phyloP scores from a whole-genome alignment of 768 basidiomycete genomes.

The Naganishia vaughanmartiniae region DNA sequence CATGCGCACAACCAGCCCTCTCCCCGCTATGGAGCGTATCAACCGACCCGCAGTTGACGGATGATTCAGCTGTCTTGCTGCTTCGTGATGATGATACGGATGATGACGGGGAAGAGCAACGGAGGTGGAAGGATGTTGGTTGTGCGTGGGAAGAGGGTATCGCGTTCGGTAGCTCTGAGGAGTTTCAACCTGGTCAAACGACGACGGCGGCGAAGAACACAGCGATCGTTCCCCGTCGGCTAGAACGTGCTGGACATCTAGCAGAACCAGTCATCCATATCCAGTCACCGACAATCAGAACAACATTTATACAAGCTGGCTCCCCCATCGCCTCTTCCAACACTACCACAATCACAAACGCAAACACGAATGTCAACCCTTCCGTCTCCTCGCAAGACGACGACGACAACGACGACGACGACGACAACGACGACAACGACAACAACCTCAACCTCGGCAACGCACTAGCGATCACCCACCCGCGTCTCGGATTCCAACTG shows the following conservation, averaged over 20 bases:
- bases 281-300: constrained; percentile 37
- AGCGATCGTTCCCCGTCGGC: neutral
- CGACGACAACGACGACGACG: neutral
- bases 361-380: too few relatives aligned
- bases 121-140: neutral
- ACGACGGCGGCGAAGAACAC: neutral
- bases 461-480: constrained; percentile 41
- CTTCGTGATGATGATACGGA: constrained; percentile 36
- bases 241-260: neutral
- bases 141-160: neutral
- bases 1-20: constrained; percentile 41
- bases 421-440: neutral
- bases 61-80: constrained; percentile 34
- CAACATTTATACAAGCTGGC: constrained; percentile 47
- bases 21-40: constrained; percentile 39
- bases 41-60: constrained; percentile 31
- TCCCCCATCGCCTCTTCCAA: too few relatives aligned
- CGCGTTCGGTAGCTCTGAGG: too few relatives aligned
- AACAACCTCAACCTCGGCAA: neutral
- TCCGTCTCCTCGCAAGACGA: neutral
- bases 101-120: neutral
- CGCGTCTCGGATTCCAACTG: constrained; percentile 41
- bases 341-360: constrained; percentile 5
- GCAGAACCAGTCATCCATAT: constrained; percentile 42
- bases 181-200: neutral